phyloP scores from a whole-genome alignment of 164 flowering plant species.

The Tinospora cordifolia region DNA sequence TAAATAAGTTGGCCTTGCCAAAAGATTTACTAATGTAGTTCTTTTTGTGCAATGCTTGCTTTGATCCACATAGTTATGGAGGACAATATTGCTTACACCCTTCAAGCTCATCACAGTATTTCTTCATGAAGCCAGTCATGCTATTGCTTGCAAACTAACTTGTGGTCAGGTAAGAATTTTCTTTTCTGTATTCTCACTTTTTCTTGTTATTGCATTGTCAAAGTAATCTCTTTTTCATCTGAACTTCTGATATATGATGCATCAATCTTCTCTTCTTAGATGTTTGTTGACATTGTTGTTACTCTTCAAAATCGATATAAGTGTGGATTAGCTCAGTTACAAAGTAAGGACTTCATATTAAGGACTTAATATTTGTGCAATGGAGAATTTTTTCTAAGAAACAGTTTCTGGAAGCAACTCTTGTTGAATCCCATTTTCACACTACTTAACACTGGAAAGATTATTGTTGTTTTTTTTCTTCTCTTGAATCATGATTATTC shows the following conservation, averaged over 20 bases:
- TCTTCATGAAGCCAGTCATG: constrained; percentile 53
- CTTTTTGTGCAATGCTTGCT: not conserved
- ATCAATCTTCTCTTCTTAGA: too few species aligned
- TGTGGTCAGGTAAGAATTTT: constrained; percentile 34
- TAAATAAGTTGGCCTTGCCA: not conserved
- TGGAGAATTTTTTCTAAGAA: not conserved
- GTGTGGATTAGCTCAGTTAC: too few species aligned
- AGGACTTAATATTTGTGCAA: too few species aligned
- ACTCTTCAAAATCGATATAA: too few species aligned
- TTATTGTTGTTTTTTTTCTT: not conserved
- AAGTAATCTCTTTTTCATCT: not conserved
- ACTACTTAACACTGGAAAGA: not conserved
- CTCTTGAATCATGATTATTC: not conserved
- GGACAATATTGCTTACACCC: constrained; percentile 42
- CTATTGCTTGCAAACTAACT: constrained; percentile 44
- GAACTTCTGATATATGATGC: too few species aligned
- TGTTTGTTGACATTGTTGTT: too few species aligned
- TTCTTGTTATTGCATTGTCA: not conserved
- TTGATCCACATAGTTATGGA: constrained; percentile 33
- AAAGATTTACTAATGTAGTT: constrained; percentile 4
- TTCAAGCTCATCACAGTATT: constrained; percentile 48
- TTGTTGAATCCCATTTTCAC: not conserved
- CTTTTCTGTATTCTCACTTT: not conserved
- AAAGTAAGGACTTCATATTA: too few species aligned
- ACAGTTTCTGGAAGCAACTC: not conserved